These are phyloP conservation scores for Fusarium liriodendri DNA, from an alignment of 2,329 filamentous ascomycete species.

Conservation along the genomic window DNA sequence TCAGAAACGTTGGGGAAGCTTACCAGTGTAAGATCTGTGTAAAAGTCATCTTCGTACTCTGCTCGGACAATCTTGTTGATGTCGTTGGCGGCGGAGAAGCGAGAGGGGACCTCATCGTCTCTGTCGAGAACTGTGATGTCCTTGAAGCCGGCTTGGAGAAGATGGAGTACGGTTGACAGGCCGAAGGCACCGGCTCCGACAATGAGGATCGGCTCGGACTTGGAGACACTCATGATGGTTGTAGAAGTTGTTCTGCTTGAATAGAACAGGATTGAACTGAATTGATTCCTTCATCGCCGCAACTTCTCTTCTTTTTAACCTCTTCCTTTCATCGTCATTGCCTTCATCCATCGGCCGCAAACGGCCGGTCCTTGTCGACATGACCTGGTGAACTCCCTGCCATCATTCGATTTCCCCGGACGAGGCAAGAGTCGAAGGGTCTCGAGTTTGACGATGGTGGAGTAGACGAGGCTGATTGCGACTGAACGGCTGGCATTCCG, in stretches of 20 bases:
- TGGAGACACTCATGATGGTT: conserved; percentile 34
- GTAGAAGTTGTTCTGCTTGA: background rate
- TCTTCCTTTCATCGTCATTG: background rate
- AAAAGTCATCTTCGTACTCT: conserved; percentile 68
- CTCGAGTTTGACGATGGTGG: background rate
- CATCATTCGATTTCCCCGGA: background rate
- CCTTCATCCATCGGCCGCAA: background rate
- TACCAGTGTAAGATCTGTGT: conserved; percentile 65
- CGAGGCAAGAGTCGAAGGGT: background rate
- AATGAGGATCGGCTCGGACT: conserved; percentile 47
- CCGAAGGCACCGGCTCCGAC: conserved; percentile 63
- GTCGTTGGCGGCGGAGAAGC: conserved; percentile 66
- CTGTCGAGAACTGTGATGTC: conserved; percentile 61
- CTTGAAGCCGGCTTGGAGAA: conserved; percentile 56
- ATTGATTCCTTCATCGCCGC: background rate
- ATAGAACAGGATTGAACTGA: background rate
- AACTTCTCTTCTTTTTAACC: background rate
- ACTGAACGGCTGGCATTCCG: background rate
- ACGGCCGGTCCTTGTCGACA: background rate
- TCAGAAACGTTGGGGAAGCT: conserved; percentile 11
- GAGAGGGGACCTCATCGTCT: conserved; percentile 53
- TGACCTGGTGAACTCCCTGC: background rate
- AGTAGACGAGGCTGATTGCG: background rate
- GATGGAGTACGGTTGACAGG: conserved; percentile 60
- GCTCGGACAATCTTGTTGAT: conserved; percentile 71